Conservation (phyloP, 1,139 yeast genomes). For the Candida smagusa region DNA sequence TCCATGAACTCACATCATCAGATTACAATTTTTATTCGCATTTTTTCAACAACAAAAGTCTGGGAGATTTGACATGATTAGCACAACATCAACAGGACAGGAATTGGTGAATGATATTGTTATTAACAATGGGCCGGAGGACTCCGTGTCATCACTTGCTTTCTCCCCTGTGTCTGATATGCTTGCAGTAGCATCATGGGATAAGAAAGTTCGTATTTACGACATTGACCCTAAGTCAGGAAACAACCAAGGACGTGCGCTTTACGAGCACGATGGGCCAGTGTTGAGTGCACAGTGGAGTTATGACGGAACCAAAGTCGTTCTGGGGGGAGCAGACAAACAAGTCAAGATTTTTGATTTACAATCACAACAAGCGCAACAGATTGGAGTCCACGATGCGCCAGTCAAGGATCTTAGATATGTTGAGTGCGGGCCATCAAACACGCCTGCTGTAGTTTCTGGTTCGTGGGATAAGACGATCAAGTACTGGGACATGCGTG, state of each 20-base stretch:
- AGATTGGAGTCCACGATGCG: slow-evolving; percentile 83
- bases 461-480: slow-evolving; percentile 98
- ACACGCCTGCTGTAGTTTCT: slow-evolving; percentile 80
- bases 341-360: slow-evolving; percentile 83
- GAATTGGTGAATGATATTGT: slow-evolving; percentile 73
- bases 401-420: slow-evolving; percentile 73
- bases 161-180: slow-evolving; percentile 93
- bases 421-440: slow-evolving; percentile 79
- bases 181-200: slow-evolving; percentile 88
- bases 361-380: slow-evolving; percentile 75
- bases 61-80: slow-evolving; percentile 1
- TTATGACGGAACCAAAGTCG: slow-evolving; percentile 79
- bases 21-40: too few relatives aligned
- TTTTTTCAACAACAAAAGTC: too few relatives aligned
- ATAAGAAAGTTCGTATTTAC: slow-evolving; percentile 88
- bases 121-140: slow-evolving; percentile 87
- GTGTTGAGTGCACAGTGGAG: slow-evolving; percentile 83
- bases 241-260: slow-evolving; percentile 78
- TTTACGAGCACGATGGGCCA: slow-evolving; percentile 89
- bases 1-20: too few relatives aligned
- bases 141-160: slow-evolving; percentile 79
- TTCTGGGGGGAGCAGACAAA: slow-evolving; percentile 92
- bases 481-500: slow-evolving; percentile 90
- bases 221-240: slow-evolving; percentile 72
- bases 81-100: slow-evolving; percentile 54